Conservation (phyloP, 257 asterid genomes). For the Petrea volubilis region DNA sequence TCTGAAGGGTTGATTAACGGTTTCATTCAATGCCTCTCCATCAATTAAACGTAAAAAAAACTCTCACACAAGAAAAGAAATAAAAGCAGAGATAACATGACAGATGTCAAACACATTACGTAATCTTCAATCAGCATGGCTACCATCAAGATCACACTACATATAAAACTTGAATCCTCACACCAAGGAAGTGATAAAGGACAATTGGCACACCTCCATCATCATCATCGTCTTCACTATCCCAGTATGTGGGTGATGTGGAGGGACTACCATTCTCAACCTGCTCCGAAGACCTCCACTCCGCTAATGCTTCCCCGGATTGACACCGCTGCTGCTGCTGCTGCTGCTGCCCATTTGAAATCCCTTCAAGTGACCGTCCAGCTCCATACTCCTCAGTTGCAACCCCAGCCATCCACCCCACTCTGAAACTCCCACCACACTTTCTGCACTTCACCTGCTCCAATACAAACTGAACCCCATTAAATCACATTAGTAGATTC, state of each 20-base stretch:
- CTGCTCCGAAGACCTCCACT: conserved; percentile 84
- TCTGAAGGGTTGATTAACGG: background rate
- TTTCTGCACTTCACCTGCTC: conserved; percentile 50
- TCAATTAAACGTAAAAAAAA: conserved; percentile 1
- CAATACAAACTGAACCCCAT: conserved; percentile 11
- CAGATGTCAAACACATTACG: background rate
- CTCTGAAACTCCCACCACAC: conserved; percentile 54
- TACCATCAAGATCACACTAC: background rate
- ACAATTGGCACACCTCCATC: conserved; percentile 52
- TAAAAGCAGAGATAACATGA: background rate
- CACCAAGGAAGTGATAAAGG: background rate
- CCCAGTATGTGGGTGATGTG: conserved; percentile 94
- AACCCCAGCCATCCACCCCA: conserved; percentile 60
- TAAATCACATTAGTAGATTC: background rate
- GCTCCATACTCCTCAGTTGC: conserved; percentile 49
- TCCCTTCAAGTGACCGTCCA: conserved; percentile 63
- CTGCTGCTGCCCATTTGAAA: conserved; percentile 52
- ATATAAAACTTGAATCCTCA: background rate
- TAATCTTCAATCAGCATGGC: background rate
- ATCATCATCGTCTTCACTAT: conserved; percentile 62
- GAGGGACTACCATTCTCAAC: conserved; percentile 77
- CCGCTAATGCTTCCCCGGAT: conserved; percentile 71
- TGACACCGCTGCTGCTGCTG: conserved; percentile 51
- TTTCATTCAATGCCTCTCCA: background rate
- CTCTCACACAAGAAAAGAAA: background rate